phyloP scores from a whole-genome alignment of 257 asterid species.

The Gentiana straminea region DNA sequence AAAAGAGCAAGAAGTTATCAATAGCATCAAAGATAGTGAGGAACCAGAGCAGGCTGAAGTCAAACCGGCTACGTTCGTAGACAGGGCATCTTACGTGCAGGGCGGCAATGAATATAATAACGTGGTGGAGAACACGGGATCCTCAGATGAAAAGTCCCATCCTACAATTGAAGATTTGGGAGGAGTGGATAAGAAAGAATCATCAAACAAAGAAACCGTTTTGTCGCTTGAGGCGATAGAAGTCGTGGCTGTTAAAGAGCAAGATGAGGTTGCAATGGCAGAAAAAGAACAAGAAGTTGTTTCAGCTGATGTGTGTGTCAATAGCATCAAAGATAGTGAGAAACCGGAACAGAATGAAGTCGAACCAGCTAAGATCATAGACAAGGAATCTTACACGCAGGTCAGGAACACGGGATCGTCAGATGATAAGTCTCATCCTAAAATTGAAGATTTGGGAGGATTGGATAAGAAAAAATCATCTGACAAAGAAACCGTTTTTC shows the following conservation, averaged over 20 bases:
- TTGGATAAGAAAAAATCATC: slow-evolving; percentile 11
- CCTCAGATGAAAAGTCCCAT: background rate
- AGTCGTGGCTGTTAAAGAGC: slow-evolving; percentile 5
- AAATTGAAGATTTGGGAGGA: slow-evolving; percentile 3
- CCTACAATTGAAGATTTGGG: slow-evolving; percentile 2
- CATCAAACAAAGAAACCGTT: background rate
- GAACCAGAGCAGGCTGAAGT: background rate
- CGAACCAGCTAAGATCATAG: no score
- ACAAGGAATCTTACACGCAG: background rate
- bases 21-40: background rate
- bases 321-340: background rate
- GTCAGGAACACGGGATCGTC: slow-evolving; percentile 7
- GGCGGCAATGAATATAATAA: slow-evolving; percentile 1
- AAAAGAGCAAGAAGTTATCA: slow-evolving; percentile 1
- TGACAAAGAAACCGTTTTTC: background rate
- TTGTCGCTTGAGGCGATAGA: slow-evolving; percentile 4
- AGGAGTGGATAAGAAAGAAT: slow-evolving; percentile 11
- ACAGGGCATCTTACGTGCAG: background rate
- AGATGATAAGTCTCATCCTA: background rate
- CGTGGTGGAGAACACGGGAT: slow-evolving; percentile 10
- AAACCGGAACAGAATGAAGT: background rate
- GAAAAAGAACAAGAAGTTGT: slow-evolving; percentile 4
- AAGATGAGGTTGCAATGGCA: slow-evolving; percentile 8
- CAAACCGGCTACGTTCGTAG: no score
- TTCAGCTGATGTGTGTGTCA: background rate